phyloP scores from a whole-genome alignment of 2,329 filamentous ascomycete species.

The Sphaceloma murrayae region DNA sequence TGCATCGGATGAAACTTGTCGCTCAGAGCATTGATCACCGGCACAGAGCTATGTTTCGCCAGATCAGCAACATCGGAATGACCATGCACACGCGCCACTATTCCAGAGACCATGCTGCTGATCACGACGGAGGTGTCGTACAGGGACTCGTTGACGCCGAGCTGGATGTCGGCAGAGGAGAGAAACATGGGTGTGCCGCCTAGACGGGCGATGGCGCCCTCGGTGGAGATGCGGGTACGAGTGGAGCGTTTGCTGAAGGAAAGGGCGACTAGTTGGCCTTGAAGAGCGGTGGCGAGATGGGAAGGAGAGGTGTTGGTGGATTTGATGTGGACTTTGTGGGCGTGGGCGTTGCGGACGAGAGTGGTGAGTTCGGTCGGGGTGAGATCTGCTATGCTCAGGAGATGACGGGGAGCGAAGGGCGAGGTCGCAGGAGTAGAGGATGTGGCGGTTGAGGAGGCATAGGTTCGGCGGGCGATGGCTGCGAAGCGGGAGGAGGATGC shows the following conservation, averaged over 20 bases:
- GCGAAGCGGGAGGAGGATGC: not conserved
- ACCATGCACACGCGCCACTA: slow-evolving; percentile 43
- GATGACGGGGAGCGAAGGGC: slow-evolving; percentile 63
- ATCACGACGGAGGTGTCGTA: slow-evolving; percentile 86
- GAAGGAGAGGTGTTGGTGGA: slow-evolving; percentile 48
- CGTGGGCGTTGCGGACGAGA: slow-evolving; percentile 71
- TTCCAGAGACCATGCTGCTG: slow-evolving; percentile 55
- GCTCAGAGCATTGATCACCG: slow-evolving; percentile 55
- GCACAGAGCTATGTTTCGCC: slow-evolving; percentile 40
- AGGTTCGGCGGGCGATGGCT: slow-evolving; percentile 7
- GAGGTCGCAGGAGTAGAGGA: slow-evolving; percentile 37
- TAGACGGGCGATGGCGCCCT: slow-evolving; percentile 78
- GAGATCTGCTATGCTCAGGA: slow-evolving; percentile 85
- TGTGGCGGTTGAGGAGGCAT: slow-evolving; percentile 22
- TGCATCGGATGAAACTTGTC: slow-evolving; percentile 91
- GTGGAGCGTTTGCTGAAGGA: slow-evolving; percentile 96
- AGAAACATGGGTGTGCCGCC: slow-evolving; percentile 95
- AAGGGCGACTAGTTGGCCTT: slow-evolving; percentile 78
- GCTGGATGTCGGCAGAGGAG: slow-evolving; percentile 89
- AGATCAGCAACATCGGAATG: slow-evolving; percentile 42
- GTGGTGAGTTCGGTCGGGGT: slow-evolving; percentile 67
- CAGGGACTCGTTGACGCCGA: slow-evolving; percentile 93
- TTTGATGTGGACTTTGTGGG: slow-evolving; percentile 70
- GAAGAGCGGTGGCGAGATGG: slow-evolving; percentile 52
- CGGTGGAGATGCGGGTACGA: slow-evolving; percentile 84